Conservation (phyloP, 2,329 filamentous ascomycete genomes). For the Diplodia scrobiculata region DNA sequence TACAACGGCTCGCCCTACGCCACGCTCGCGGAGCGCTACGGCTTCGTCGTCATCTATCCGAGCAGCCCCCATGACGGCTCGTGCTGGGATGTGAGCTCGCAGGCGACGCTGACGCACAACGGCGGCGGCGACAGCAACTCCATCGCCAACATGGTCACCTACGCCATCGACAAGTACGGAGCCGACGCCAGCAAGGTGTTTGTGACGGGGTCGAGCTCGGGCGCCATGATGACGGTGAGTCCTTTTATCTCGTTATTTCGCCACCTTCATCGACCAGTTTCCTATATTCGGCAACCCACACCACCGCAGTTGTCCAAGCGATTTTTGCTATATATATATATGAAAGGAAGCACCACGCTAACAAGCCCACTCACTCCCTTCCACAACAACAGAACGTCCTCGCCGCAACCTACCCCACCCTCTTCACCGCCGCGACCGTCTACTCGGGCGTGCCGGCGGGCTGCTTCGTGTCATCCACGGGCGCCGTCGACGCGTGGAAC, state of each 20-base stretch:
- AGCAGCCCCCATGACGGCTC: constrained; percentile 54
- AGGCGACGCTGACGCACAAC: constrained; percentile 57
- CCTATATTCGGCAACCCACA: neutral
- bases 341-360: too few species aligned
- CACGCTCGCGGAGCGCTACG: constrained; percentile 55
- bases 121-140: constrained; percentile 60
- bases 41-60: constrained; percentile 64
- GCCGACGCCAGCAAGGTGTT: constrained; percentile 57
- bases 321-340: too few species aligned
- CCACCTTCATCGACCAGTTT: too few species aligned
- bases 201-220: constrained; percentile 57
- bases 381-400: constrained; percentile 47
- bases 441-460: constrained; percentile 59
- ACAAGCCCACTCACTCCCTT: too few species aligned
- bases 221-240: constrained; percentile 58
- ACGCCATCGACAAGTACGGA: constrained; percentile 56
- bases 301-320: neutral
- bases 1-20: constrained; percentile 58
- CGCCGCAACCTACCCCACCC: constrained; percentile 55
- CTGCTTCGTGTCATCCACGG: constrained; percentile 54
- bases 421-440: constrained; percentile 55
- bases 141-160: constrained; percentile 63
- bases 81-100: constrained; percentile 64
- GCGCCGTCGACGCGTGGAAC: constrained; percentile 55
- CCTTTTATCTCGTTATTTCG: neutral